These are phyloP conservation scores for Amylocarpus encephaloides DNA, from an alignment of 2,329 filamentous ascomycete species.

Conservation along the genomic window DNA sequence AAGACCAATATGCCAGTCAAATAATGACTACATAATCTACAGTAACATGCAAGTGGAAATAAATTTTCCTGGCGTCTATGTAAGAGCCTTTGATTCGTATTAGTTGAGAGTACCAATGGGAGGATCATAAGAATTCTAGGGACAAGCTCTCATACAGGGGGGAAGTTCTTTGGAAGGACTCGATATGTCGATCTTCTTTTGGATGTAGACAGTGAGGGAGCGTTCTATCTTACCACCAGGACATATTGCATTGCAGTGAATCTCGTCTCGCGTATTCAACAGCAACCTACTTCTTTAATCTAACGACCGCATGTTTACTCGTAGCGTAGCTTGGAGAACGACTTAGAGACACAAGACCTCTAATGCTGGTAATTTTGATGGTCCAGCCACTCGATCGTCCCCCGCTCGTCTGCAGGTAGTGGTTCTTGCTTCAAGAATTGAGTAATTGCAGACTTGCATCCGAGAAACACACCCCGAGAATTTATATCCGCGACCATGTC, in stretches of 20 bases:
- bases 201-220: background rate
- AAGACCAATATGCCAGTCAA: too few relatives aligned
- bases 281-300: background rate
- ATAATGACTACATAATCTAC: too few relatives aligned
- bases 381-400: background rate
- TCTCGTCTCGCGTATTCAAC: background rate
- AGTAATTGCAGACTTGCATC: background rate
- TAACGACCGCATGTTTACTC: conserved; percentile 25
- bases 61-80: too few relatives aligned
- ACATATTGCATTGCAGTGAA: conserved; percentile 40
- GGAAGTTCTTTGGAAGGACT: too few relatives aligned
- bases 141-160: too few relatives aligned
- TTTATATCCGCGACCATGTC: background rate
- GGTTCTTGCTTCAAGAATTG: conserved; percentile 1
- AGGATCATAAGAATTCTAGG: too few relatives aligned
- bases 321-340: background rate
- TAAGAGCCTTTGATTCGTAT: too few relatives aligned
- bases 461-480: background rate
- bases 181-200: background rate
- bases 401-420: background rate
- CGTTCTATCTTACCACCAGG: conserved; percentile 37
- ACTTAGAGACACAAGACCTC: background rate
- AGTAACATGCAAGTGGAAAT: too few relatives aligned
- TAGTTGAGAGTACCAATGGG: too few relatives aligned
- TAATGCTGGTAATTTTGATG: background rate